Evolutionary conservation across 2,329 filamentous ascomycete genomes (phyloP), one percentile per base, ranked within the genome.

Genomic region (Fusarium dimerum): DNA sequence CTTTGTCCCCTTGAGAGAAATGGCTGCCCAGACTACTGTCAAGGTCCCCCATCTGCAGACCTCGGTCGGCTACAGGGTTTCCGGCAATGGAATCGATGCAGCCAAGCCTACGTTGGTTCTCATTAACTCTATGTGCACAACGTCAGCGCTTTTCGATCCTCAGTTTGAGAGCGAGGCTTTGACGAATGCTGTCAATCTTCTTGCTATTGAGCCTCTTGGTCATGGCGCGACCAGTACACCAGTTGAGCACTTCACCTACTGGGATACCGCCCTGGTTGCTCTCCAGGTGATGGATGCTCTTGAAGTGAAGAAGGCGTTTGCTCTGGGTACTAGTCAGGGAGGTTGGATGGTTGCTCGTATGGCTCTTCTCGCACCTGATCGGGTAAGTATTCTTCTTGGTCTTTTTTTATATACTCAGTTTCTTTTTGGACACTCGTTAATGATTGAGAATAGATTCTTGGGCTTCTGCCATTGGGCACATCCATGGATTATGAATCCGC

Each of bases 271-370:
- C 42, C 67, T 73, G 52, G 77, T 85, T 77, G 76, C 76, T 11
- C 67, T 83, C 9, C 80, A 85, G 67, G 79, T 81, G 2, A 71
- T 85, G 73, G 76, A 82, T 39, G 72, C 72, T 6, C 70, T 82
- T 3, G 71, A 72, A 2, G 71, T 82, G 26, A 47, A 70, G 16
- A 76, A 76, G 68, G 78, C 76, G 0, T 82, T 79, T 55, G 73
- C 75, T 1, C 63, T 81, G 9, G 79, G 79, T 16, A 80, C 78
- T 9, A 79, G 76, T 49, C 78, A 81, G 63, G 79, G 79, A 18
- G 79, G 78, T 3, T 82, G 78, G 78, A 72, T 82, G 18, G 73
- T 75, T 3, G 65, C 71, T 3, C 71, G 78, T 15, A 80, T 82
- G 75, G 79, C 78, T 4, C 68, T 82, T 17, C 59, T 82, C 42